Percentiles rank a stretch among this genome's conserved stretches.
Conservation (phyloP, 495 filamentous ascomycete genomes). For the Tuber aestivum region DNA sequence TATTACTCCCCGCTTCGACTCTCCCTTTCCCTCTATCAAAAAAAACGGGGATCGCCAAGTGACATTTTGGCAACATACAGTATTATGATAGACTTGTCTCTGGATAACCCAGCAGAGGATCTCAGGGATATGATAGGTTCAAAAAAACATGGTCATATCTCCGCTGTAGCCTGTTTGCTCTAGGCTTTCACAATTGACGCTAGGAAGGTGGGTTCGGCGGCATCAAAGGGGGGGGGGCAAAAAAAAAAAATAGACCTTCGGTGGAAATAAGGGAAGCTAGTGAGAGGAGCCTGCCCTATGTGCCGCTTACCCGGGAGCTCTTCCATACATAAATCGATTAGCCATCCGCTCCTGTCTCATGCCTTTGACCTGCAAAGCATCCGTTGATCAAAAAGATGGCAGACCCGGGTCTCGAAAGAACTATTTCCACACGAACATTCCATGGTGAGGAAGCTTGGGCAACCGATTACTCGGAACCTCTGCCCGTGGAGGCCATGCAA, state of each 20-base stretch:
- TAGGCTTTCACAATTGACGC: not conserved
- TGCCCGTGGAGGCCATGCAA: conserved; percentile 16
- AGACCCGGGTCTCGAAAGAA: conserved; percentile 24
- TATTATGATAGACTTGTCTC: not conserved
- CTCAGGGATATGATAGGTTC: not conserved
- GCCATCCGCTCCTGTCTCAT: not conserved
- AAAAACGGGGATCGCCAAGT: not conserved
- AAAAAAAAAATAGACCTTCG: not conserved
- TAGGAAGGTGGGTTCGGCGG: not conserved
- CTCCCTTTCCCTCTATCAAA: not conserved
- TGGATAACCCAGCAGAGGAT: not conserved
- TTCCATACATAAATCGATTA: not conserved
- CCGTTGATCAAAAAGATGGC: conserved; percentile 5
- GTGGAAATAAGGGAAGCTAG: not conserved
- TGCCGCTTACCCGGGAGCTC: not conserved
- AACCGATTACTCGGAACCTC: conserved; percentile 23
- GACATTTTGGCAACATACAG: not conserved
- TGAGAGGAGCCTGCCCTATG: not conserved
- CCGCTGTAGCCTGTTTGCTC: not conserved
- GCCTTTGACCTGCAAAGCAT: not conserved
- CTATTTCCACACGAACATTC: conserved; percentile 23
- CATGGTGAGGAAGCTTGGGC: conserved; percentile 22
- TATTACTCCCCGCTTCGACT: not conserved
- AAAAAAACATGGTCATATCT: not conserved
- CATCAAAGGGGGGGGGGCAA: not conserved